These are phyloP conservation scores for Trichoderma sp. DNA, from an alignment of 2,329 filamentous ascomycete species.

Conservation along the genomic window DNA sequence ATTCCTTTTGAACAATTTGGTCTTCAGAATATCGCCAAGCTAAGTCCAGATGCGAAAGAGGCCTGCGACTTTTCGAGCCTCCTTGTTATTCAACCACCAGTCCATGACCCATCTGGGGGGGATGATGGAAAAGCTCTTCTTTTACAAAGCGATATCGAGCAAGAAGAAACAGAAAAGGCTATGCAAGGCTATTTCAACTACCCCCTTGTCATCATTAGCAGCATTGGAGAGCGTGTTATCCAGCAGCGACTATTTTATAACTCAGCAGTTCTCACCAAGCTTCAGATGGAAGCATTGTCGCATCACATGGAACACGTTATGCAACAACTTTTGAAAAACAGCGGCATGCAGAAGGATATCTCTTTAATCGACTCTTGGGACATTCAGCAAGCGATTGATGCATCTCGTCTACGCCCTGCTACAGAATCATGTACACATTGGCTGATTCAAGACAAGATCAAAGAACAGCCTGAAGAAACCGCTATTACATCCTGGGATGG, in stretches of 20 bases:
- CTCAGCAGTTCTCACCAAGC: background rate
- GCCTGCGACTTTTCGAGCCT: conserved; percentile 24
- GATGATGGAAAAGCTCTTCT: background rate
- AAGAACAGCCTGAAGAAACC: background rate
- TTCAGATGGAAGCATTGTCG: conserved; percentile 1
- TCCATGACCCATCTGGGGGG: background rate
- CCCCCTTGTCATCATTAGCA: background rate
- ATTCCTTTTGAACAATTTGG: conserved; percentile 25
- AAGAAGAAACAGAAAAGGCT: background rate
- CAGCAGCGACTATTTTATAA: conserved; percentile 5
- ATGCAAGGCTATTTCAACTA: conserved; percentile 14
- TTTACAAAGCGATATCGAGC: background rate
- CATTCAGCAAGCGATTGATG: background rate
- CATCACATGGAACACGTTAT: conserved; percentile 1
- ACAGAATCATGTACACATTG: conserved; percentile 2
- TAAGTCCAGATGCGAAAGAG: conserved; percentile 17
- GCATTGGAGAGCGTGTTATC: background rate
- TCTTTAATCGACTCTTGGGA: conserved; percentile 2
- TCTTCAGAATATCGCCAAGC: conserved; percentile 24
- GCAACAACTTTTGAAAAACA: conserved; percentile 3
- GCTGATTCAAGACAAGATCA: background rate
- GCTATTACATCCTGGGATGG: conserved; percentile 15
- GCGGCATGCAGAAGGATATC: background rate
- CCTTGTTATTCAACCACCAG: conserved; percentile 21
- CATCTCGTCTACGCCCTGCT: background rate